phyloP scores from a whole-genome alignment of 1,139 yeast genomes.

The Yamadazyma aaseri region DNA sequence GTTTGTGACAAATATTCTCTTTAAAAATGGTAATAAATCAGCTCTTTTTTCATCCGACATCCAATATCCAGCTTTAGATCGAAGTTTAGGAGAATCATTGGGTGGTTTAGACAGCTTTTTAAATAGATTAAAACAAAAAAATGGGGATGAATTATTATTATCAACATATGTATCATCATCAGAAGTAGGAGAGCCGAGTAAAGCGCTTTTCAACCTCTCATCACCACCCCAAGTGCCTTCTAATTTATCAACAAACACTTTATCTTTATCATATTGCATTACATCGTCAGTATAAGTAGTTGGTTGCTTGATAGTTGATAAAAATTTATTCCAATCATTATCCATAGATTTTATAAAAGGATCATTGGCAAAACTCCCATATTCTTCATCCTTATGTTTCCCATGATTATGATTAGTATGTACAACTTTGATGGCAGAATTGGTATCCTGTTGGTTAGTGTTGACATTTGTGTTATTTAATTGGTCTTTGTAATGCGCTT shows the following conservation, averaged over 20 bases:
- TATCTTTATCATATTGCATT: conserved; percentile 23
- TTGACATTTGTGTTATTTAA: conserved; percentile 32
- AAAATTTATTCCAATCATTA: conserved; percentile 39
- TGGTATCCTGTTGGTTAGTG: conserved; percentile 12
- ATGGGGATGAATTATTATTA: conserved; percentile 14
- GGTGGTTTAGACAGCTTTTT: conserved; percentile 11
- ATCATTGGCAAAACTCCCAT: conserved; percentile 36
- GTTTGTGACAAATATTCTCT: conserved; percentile 62
- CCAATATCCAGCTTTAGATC: conserved; percentile 66
- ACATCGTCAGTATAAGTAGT: conserved; percentile 32
- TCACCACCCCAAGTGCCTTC: conserved; percentile 69
- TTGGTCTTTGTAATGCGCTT: conserved; percentile 42
- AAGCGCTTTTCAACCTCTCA: conserved; percentile 54
- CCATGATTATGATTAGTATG: conserved; percentile 1
- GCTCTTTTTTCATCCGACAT: conserved; percentile 62
- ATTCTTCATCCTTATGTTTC: conserved; percentile 32
- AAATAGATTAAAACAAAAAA: conserved; percentile 3
- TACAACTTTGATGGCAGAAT: conserved; percentile 7
- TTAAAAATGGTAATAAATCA: conserved; percentile 62
- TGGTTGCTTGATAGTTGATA: conserved; percentile 37
- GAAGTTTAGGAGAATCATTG: conserved; percentile 33
- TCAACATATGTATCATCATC: conserved; percentile 29
- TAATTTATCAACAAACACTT: conserved; percentile 23
- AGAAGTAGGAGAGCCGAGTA: conserved; percentile 39
- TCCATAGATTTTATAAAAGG: conserved; percentile 38